Base-by-base conservation (phyloP, 148 eudicot genomes). In the Camellia japonica region DNA sequence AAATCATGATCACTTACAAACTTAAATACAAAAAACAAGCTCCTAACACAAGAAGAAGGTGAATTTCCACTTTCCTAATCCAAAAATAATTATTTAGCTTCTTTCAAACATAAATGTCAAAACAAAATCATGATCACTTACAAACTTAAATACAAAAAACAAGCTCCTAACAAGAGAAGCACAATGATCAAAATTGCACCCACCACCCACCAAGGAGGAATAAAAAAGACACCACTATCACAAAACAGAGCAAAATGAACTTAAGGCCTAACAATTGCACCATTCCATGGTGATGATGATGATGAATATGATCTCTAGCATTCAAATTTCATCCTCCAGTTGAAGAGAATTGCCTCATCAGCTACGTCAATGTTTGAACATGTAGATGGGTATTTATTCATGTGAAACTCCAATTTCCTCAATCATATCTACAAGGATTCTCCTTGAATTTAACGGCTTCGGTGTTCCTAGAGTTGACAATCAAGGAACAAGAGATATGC, bases 401-500 rank as follows among this genome's bases (percentile, higher is more conserved):
- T 0, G 16, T 8, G 59, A 1, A 55, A 60, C 64, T 3, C 38
- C 38, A 30, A 30, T 30, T 30, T 30, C 16, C 23, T 52, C 13
- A 73, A 54, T 30, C 44, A 73, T 54, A 54, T 15, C 19, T 70
- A 78, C 98, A 94, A 59, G 89, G 81, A 56, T 85, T 2, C 3
- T 84, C 60, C 63, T 60, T 58, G 76, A 92, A 88, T 46, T 73
- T 77, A 30, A 88, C 82, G 19, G 71, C 62, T 65, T 85, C 78
- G 56, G 71, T 63, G 80, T 68, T 66, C 5, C 60, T 52, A 42
- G 90, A 76, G 60, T 51, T 68, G 68, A 89, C 83, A 61, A 77
- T 42, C 11, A 91, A 73, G 20, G 72, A 64, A 78, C 98, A 94
- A 61, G 87, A 83, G 20, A 91, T 51, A 23, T 58, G 89, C 71